These are phyloP conservation scores for Parsonsia alboflavescens DNA, from an alignment of 257 asterid species.

Conservation along the genomic window DNA sequence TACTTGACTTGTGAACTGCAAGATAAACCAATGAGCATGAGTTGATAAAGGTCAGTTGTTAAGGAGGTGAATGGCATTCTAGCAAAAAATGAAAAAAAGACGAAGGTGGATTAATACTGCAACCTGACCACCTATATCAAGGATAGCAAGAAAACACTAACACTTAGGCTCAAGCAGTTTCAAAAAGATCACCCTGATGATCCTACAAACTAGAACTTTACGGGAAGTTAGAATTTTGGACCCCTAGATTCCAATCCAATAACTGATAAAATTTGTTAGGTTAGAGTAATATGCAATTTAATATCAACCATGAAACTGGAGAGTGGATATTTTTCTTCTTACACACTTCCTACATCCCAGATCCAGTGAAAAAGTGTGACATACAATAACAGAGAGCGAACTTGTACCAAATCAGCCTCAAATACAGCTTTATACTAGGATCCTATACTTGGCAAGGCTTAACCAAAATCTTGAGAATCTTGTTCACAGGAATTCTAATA, in stretches of 20 bases:
- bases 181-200: neutral
- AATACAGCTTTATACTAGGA: neutral
- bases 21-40: neutral
- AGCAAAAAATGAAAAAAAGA: too few species aligned
- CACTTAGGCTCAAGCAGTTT: neutral
- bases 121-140: neutral
- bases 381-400: neutral
- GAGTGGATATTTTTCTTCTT: neutral
- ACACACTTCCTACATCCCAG: neutral
- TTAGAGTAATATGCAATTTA: neutral
- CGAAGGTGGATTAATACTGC: neutral
- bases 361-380: neutral
- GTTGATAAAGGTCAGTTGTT: neutral
- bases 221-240: neutral
- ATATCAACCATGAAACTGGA: neutral
- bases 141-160: neutral
- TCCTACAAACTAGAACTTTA: neutral
- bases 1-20: conserved; percentile 26
- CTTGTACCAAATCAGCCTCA: neutral
- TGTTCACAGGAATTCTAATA: neutral
- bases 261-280: neutral
- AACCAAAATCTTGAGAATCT: neutral
- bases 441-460: neutral
- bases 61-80: neutral
- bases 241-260: neutral